Percentiles rank a stretch among this genome's conserved stretches.
These are phyloP conservation scores for Eutrema yunnanense DNA, from an alignment of 345 rosid species.

Conservation along the genomic window DNA sequence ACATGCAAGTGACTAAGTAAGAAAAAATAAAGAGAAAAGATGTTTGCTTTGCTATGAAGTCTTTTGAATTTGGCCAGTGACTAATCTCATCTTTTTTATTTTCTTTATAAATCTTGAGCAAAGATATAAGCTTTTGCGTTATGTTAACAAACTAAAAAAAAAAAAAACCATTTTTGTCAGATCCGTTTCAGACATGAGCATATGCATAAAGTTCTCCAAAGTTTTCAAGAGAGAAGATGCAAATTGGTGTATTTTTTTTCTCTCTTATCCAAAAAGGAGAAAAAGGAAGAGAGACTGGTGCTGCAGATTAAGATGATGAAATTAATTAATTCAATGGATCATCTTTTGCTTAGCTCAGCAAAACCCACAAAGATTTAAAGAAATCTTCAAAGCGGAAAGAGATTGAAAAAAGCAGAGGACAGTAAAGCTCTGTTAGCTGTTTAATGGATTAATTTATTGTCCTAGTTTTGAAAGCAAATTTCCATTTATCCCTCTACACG, in stretches of 20 bases:
- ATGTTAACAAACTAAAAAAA: neutral
- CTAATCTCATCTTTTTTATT: conserved; percentile 17
- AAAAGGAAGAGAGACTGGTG: conserved; percentile 18
- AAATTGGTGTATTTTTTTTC: conserved; percentile 3
- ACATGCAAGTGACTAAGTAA: conserved; percentile 32
- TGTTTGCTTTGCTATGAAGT: conserved; percentile 60
- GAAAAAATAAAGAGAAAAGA: conserved; percentile 25
- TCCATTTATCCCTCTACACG: conserved; percentile 17
- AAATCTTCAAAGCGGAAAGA: conserved; percentile 25
- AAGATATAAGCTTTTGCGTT: conserved; percentile 15
- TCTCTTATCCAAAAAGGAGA: conserved; percentile 29
- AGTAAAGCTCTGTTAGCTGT: conserved; percentile 25
- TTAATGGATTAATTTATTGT: conserved; percentile 4
- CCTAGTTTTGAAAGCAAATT: conserved; percentile 14
- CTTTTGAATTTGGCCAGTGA: conserved; percentile 29
- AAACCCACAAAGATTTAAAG: conserved; percentile 27
- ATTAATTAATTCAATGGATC: conserved; percentile 1
- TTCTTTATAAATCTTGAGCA: neutral
- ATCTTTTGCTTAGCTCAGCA: conserved; percentile 32
- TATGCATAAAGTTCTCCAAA: conserved; percentile 29
- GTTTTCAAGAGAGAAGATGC: conserved; percentile 29
- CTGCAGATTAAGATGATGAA: conserved; percentile 13
- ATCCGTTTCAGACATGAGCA: conserved; percentile 30
- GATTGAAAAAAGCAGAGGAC: conserved; percentile 20
- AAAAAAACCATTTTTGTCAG: conserved; percentile 24